Base-by-base conservation (phyloP, 768 basidiomycete genomes). In the Naganishia onofrii region DNA sequence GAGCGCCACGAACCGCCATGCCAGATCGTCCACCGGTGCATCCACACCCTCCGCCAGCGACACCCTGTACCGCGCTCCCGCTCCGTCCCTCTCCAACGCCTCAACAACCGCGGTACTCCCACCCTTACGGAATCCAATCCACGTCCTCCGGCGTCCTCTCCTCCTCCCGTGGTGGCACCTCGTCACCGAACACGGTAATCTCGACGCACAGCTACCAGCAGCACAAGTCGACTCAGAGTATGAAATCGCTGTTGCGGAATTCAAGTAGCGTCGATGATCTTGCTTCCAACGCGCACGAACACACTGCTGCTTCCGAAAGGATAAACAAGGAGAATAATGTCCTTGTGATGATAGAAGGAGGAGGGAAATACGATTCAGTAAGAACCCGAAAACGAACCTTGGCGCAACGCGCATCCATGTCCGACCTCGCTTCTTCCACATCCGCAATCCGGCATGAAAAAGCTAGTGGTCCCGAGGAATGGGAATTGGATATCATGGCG, bases 121-220 rank as follows among this genome's bases (percentile, higher is more conserved):
- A 63, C 38, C 60, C 60, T 1, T 63, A 63, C 23, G 60, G 60
- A 38, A 63, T 63, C n/a, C 38, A 63, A 26, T 63, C 60, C 6
- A 63, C 60, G 10, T 63, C 60, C 7, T 63, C 60, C 7, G 60
- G 60, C 5, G 60, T 63, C 23, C 60, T 63, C 5, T 63, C 60
- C 36, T 63, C 60, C 23, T 38, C 60, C 12, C 23, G 36, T 5
- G 60, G 36, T 5, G 60, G 38, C 26, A n/a, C 60, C n/a, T 44
- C 60, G 13, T 63, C 60, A 12, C 60, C 60, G 4, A 63, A 63
- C 42, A 63, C 38, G 21, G 60, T 36, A 4, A 44, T 26, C 12
- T 63, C 60, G 23, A 29, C 60, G n/a, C 60, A 63, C 46, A 29
- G 60, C 38, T 63, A 63, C 28, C 60, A 63, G 38, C 60, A 63